Evolutionary conservation across 768 basidiomycete genomes (phyloP), one percentile per base, ranked within the genome.

Genomic region (Lactarius deliciosus): DNA sequence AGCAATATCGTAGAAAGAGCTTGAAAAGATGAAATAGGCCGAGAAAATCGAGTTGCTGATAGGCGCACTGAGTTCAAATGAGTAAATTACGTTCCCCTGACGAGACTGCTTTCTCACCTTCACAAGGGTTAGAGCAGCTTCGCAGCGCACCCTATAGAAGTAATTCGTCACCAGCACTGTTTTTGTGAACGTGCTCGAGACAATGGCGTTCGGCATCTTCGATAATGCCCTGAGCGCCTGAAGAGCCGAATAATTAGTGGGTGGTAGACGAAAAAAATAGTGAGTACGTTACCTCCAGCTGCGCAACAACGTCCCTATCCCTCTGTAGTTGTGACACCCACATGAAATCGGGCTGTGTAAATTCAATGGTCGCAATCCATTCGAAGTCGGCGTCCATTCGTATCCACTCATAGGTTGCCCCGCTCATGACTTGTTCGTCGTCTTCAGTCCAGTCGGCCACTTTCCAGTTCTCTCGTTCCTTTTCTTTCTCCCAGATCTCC

Each of bases 381-480:
- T 99, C 97, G 76, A 97, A 96, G 75, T 99, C 97, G 18, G 97
- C 95, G 74, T 99, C 97, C 83, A 98, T 92, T 69, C 97, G 82
- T 65, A 99, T 98, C 96, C 96, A 99, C 77, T 99, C 97, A 77
- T 98, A 99, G 3, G 94, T 96, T 69, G 96, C 96, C 20, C 92
- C 92, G 45, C 90, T 88, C 93, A 98, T 96, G 53, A 84, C 81
- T 66, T 90, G 87, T 74, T 97, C 96, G 66, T 98, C 95, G 71
- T 97, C 94, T 73, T 97, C 96, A 5, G 91, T 92, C 97, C 97
- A 98, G 75, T 98, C 96, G 7, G 91, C 91, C 4, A 98, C 96
- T 75, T 91, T 92, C 97, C 96, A 98, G 68, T 89, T 90, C 75
- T 94, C 91, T 55, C 93, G 86, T 74, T 94, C 92, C 73, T 88